Evolutionary conservation across 257 asterid species (phyloP), one percentile per base, ranked within the genome.

Genomic region (Fraxinus pennsylvanica): DNA sequence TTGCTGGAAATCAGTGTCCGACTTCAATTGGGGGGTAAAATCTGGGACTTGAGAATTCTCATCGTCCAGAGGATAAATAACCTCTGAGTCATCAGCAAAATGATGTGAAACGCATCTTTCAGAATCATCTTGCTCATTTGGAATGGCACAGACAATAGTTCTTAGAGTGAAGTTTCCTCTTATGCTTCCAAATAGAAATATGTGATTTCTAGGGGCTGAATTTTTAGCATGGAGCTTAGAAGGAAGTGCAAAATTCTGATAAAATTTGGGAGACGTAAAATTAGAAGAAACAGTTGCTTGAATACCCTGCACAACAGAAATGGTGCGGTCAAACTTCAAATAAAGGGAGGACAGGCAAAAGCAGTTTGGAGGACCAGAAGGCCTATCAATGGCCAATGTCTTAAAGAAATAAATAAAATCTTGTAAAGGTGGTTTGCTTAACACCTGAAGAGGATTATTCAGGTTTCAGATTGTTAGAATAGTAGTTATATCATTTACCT

Each of bases 51-150:
- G 59, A 57, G 82, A 77, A 43, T 41, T 57, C 70, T 27, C 76
- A 71, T 74, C 73, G 66, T 68, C 82, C 36, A 68, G 86, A 25
- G 87, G 83, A 82, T 21, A 59, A 22, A 82, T 54, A 76, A 67
- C 63, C 82, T 76, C 70, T 30, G 84, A 82, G 78, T 87, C 89
- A 85, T 80, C 83, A 63, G 86, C 73, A 35, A 77, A 76, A 63
- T 72, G 86, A 77, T 82, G 69, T 19, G 86, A 77, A 63, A 77
- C 80, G 63, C 50, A 78, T 71, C 68, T 80, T 52, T 84, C 87
- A 79, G 89, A 78, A 79, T 85, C 89, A 39, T 86, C 84, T 22
- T 54, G 85, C 67, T 81, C 90, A 70, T 75, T 86, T 76, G 90
- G 80, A 69, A 79, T 25, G 63, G 90, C 84, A 82, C 78, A 78